A percentile compares a stretch with the other conserved stretches of the same genome.
Evolutionary conservation across 208 protist genomes (phyloP).

Genomic region (Leishmania major): DNA sequence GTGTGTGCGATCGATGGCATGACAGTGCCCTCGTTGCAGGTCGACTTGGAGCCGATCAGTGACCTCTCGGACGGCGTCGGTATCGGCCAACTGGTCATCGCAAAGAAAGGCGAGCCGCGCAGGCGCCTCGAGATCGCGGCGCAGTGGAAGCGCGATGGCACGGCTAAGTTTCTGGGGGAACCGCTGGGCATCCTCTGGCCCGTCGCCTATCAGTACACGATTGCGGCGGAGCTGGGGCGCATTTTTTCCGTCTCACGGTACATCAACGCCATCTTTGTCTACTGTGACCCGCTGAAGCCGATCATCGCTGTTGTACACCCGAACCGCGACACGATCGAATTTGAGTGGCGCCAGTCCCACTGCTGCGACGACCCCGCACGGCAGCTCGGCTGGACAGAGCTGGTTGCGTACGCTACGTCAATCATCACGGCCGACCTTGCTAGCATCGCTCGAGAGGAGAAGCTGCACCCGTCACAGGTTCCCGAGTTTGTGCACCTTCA

Average conservation of each 20-base stretch:
- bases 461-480: conserved; percentile 70
- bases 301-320: conserved; percentile 86
- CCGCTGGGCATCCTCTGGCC: conserved; percentile 81
- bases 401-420: conserved; percentile 59
- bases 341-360: conserved; percentile 69
- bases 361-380: conserved; percentile 13
- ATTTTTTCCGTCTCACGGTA: conserved; percentile 77
- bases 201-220: conserved; percentile 68
- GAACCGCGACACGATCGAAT: conserved; percentile 85
- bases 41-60: conserved; percentile 49
- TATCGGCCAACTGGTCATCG: conserved; percentile 63
- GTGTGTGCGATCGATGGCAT: conserved; percentile 78
- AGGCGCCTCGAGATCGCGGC: conserved; percentile 66
- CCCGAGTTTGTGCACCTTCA: conserved; percentile 81
- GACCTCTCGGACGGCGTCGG: conserved; percentile 48
- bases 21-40: conserved; percentile 55
- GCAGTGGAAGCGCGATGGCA: conserved; percentile 60
- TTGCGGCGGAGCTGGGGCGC: conserved; percentile 75
- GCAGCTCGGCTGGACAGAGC: conserved; percentile 62
- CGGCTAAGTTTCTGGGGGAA: conserved; percentile 68
- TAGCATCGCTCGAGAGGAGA: conserved; percentile 47
- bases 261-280: conserved; percentile 87
- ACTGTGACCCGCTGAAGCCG: conserved; percentile 68
- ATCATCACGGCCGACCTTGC: conserved; percentile 69
- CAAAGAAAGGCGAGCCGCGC: conserved; percentile 25